Evolutionary conservation across 164 flowering plant genomes (phyloP).

Genomic region (Stephania yunnanensis): DNA sequence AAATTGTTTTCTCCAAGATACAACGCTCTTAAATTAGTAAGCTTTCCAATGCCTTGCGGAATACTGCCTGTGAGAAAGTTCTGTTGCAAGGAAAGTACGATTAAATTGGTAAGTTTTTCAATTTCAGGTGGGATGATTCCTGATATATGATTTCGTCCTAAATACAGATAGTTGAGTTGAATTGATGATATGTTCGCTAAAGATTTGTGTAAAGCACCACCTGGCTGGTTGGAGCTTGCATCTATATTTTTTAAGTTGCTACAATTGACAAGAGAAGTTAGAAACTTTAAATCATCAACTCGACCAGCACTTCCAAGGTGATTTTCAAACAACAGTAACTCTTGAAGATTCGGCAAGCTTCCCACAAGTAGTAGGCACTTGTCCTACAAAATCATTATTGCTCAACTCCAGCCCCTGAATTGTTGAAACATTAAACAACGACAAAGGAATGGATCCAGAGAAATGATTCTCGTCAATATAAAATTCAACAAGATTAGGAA

Average conservation of each 20-base stretch:
- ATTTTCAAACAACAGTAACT: background rate
- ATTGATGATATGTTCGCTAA: slow-evolving; percentile 7
- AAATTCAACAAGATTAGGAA: slow-evolving; percentile 20
- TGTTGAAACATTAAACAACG: slow-evolving; percentile 7
- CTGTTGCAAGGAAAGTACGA: background rate
- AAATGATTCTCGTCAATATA: slow-evolving; percentile 2
- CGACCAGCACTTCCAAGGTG: slow-evolving; percentile 8
- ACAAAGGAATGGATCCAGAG: background rate
- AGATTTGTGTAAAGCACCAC: slow-evolving; percentile 3
- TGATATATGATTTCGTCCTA: background rate
- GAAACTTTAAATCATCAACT: slow-evolving; percentile 1
- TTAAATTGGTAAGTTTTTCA: slow-evolving; percentile 8
- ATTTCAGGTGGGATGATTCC: slow-evolving; percentile 11
- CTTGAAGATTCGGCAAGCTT: background rate
- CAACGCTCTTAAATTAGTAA: background rate
- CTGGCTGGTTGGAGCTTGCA: background rate
- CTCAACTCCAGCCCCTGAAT: background rate
- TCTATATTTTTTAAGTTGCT: background rate
- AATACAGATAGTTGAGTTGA: background rate
- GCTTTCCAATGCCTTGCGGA: slow-evolving; percentile 4
- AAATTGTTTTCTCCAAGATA: background rate
- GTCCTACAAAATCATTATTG: background rate
- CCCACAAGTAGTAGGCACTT: background rate
- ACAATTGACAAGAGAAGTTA: slow-evolving; percentile 7
- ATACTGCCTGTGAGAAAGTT: slow-evolving; percentile 8